These are phyloP conservation scores for Metarhizium sp. DNA, from an alignment of 2,329 filamentous ascomycete species.

Conservation along the genomic window DNA sequence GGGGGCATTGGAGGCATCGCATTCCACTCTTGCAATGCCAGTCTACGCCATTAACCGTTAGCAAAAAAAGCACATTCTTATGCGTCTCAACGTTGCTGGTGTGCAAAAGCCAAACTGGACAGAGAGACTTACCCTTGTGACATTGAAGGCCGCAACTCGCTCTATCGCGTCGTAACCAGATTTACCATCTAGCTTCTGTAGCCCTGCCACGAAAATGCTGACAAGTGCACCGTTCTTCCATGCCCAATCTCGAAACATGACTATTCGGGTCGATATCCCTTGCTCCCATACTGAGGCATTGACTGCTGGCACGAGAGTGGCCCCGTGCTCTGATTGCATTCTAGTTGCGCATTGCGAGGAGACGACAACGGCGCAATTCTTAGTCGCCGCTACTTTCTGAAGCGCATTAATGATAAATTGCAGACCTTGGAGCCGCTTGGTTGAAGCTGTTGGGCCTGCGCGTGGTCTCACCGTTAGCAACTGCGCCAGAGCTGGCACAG, in stretches of 20 bases:
- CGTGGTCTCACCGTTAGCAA: conserved; percentile 6
- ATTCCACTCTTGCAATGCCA: conserved; percentile 32
- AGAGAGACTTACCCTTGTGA: conserved; percentile 31
- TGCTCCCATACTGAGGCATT: conserved; percentile 73
- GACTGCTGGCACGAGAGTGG: conserved; percentile 66
- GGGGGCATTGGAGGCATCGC: conserved; percentile 25
- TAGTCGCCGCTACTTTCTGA: conserved; percentile 64
- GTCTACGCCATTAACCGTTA: conserved; percentile 20
- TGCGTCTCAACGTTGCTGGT: conserved; percentile 14
- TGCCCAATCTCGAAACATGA: conserved; percentile 71
- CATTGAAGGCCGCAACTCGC: conserved; percentile 37
- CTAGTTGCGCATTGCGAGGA: conserved; percentile 77
- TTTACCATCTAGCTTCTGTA: conserved; percentile 56
- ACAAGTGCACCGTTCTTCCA: conserved; percentile 36
- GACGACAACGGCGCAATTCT: conserved; percentile 64
- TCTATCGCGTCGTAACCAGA: conserved; percentile 28
- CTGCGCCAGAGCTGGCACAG: neutral
- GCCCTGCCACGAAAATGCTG: conserved; percentile 48
- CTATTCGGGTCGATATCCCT: conserved; percentile 62
- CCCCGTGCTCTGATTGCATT: conserved; percentile 56
- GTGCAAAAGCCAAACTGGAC: conserved; percentile 2
- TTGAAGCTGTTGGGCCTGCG: conserved; percentile 26
- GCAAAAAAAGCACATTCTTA: conserved; percentile 2
- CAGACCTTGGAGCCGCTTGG: conserved; percentile 41
- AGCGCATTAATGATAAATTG: conserved; percentile 60